Evolutionary conservation across 345 rosid species (phyloP).

Genomic region (Psidium guajava): DNA sequence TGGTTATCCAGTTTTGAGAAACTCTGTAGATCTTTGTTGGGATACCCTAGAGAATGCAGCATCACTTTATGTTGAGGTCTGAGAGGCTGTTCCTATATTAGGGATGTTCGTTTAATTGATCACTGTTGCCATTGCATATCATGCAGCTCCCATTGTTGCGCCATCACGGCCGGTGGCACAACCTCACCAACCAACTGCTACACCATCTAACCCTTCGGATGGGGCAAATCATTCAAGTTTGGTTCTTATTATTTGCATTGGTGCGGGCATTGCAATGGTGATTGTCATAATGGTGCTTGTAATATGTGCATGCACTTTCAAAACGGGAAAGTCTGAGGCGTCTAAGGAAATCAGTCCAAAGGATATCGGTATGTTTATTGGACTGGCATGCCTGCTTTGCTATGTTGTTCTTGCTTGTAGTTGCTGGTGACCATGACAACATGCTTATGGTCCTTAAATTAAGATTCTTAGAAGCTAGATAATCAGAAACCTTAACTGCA

Average conservation of each 20-base stretch:
- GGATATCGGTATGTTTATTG: constrained; percentile 13
- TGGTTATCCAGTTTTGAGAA: background rate
- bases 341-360: constrained; percentile 46
- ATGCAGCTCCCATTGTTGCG: constrained; percentile 54
- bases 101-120: background rate
- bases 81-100: background rate
- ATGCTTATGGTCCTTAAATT: background rate
- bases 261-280: constrained; percentile 46
- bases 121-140: background rate
- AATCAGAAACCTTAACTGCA: background rate
- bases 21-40: background rate
- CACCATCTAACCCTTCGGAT: constrained; percentile 24
- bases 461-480: background rate
- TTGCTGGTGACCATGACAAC: background rate
- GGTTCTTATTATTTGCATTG: constrained; percentile 53
- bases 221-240: constrained; percentile 47
- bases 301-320: constrained; percentile 51
- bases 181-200: constrained; percentile 28
- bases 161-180: constrained; percentile 46
- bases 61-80: background rate
- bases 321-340: constrained; percentile 37
- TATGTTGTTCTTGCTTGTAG: background rate
- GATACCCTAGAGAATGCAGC: background rate
- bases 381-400: background rate
- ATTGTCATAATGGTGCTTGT: constrained; percentile 46